phyloP scores from a whole-genome alignment of 139 green algal genomes.

The Zygnema circumcarinatum region DNA sequence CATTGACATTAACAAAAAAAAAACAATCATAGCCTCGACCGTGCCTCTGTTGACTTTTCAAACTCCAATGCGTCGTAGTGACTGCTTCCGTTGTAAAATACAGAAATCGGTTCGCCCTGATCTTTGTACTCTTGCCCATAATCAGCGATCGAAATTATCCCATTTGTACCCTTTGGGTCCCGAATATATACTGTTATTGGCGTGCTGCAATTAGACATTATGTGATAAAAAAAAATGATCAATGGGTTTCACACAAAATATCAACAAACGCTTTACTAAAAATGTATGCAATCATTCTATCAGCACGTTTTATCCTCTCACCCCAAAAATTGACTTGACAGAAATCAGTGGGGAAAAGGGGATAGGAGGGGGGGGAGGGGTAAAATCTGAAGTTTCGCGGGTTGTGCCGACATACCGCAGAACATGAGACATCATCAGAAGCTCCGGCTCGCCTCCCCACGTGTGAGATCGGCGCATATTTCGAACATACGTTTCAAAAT shows the following conservation, averaged over 20 bases:
- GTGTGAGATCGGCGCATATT: conserved; percentile 46
- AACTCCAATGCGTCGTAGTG: conserved; percentile 59
- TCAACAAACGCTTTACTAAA: conserved; percentile 2
- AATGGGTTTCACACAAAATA: neutral
- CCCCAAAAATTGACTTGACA: conserved; percentile 15
- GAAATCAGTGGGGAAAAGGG: no score
- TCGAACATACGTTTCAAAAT: conserved; percentile 62
- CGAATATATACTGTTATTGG: conserved; percentile 61
- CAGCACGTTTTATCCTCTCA: neutral
- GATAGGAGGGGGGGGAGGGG: no score
- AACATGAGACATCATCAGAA: conserved; percentile 62
- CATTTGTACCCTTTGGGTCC: neutral
- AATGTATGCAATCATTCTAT: conserved; percentile 20
- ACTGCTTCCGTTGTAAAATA: conserved; percentile 57
- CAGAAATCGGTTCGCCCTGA: conserved; percentile 37
- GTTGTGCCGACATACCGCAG: conserved; percentile 54
- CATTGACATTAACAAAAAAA: conserved; percentile 5
- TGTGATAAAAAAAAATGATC: neutral
- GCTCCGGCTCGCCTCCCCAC: conserved; percentile 66
- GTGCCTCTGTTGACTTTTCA: neutral
- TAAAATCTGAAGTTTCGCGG: no score
- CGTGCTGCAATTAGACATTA: conserved; percentile 25
- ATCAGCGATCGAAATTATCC: conserved; percentile 58
- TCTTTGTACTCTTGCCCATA: conserved; percentile 56
- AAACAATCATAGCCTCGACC: no score